Conservation (phyloP, 805 yeast species). For the Lipomyces japonicus region DNA sequence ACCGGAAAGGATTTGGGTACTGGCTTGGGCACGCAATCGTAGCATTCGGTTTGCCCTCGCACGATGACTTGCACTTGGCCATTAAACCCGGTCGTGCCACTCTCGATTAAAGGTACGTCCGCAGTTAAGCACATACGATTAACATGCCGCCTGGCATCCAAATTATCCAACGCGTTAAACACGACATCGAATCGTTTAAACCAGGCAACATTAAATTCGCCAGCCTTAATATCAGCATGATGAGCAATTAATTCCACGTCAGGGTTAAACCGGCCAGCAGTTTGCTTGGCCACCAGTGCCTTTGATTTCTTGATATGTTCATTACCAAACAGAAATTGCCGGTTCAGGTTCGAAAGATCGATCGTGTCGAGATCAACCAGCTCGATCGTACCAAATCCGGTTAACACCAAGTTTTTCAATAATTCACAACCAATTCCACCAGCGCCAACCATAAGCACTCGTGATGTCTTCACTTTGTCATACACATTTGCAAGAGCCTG, state of each 20-base stretch:
- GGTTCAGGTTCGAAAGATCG: constrained; percentile 83
- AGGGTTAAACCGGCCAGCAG: constrained; percentile 68
- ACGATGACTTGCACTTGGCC: constrained; percentile 93
- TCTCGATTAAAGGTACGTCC: constrained; percentile 75
- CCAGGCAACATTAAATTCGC: constrained; percentile 72
- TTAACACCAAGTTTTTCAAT: constrained; percentile 69
- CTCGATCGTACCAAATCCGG: constrained; percentile 57
- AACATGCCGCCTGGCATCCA: constrained; percentile 83
- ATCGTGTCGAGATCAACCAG: constrained; percentile 87
- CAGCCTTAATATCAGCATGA: constrained; percentile 84
- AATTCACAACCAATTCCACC: constrained; percentile 97
- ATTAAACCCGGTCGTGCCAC: constrained; percentile 91
- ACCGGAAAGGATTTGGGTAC: constrained; percentile 92
- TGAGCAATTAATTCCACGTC: constrained; percentile 70
- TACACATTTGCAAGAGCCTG: constrained; percentile 5
- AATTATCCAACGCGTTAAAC: constrained; percentile 89
- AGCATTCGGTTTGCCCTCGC: constrained; percentile 83
- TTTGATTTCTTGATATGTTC: constrained; percentile 88
- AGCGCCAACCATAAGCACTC: constrained; percentile 83
- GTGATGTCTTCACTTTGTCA: constrained; percentile 6
- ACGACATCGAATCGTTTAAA: constrained; percentile 70
- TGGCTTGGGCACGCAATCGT: constrained; percentile 82
- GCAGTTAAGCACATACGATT: constrained; percentile 75
- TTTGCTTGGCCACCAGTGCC: constrained; percentile 76
- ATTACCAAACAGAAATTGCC: constrained; percentile 87